Evolutionary conservation across 2,329 filamentous ascomycete genomes (phyloP).

Genomic region (Hypoxylon sp.): DNA sequence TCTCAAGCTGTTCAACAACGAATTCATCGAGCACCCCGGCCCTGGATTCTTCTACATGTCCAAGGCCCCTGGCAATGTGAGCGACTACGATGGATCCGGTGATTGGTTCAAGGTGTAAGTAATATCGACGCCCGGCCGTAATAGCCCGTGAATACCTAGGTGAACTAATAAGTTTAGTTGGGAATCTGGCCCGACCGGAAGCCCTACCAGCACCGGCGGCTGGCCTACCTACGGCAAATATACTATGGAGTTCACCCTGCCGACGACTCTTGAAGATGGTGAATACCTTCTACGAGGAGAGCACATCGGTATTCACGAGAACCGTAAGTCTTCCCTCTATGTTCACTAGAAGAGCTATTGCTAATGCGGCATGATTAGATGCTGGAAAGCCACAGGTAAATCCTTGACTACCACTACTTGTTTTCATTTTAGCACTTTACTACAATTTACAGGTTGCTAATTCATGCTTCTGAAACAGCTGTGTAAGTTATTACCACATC

Average conservation of each 20-base stretch:
- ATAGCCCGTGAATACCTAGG: constrained; percentile 2
- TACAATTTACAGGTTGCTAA: constrained; percentile 28
- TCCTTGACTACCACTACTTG: constrained; percentile 14
- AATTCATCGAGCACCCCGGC: constrained; percentile 64
- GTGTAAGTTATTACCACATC: constrained; percentile 26
- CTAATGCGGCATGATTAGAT: constrained; percentile 47
- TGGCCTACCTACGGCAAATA: constrained; percentile 58
- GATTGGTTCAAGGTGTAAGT: constrained; percentile 60
- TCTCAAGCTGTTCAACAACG: constrained; percentile 65
- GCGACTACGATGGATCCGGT: constrained; percentile 62
- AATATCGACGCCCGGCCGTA: constrained; percentile 9
- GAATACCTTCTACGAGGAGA: constrained; percentile 63
- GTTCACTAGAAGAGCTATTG: not conserved
- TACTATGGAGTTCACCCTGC: constrained; percentile 60
- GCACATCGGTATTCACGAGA: constrained; percentile 63
- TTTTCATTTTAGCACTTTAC: constrained; percentile 10
- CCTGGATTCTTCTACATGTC: constrained; percentile 61
- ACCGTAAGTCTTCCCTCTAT: constrained; percentile 38
- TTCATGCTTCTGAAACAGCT: constrained; percentile 24
- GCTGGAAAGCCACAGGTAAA: constrained; percentile 51
- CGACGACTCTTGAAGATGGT: constrained; percentile 58
- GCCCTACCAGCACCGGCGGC: constrained; percentile 45
- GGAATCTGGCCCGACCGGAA: constrained; percentile 53
- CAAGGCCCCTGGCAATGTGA: constrained; percentile 60
- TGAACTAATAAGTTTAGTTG: constrained; percentile 37